These are phyloP conservation scores for Groenewaldozyma sp. DNA, from an alignment of 1,139 yeast species.

Conservation along the genomic window DNA sequence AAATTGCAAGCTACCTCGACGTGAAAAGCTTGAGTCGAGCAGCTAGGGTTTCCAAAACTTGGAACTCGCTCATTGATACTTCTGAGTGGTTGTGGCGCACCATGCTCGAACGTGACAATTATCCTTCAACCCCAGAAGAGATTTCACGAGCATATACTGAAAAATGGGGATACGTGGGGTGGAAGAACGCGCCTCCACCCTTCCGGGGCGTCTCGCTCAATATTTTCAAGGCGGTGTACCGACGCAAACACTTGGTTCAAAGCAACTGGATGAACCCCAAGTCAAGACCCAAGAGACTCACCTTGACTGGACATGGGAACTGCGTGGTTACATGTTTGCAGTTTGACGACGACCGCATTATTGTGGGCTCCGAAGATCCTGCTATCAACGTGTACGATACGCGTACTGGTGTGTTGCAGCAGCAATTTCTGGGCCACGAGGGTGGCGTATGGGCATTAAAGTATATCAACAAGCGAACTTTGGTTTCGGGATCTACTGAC, in stretches of 20 bases:
- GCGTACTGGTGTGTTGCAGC: slow-evolving; percentile 49
- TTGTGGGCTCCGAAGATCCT: slow-evolving; percentile 88
- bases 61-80: slow-evolving; percentile 58
- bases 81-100: slow-evolving; percentile 38
- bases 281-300: slow-evolving; percentile 58
- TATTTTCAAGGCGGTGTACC: slow-evolving; percentile 49
- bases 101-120: slow-evolving; percentile 28
- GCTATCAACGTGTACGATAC: slow-evolving; percentile 77
- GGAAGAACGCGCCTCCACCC: slow-evolving; percentile 18
- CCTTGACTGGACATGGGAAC: slow-evolving; percentile 65
- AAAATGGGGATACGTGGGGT: slow-evolving; percentile 29
- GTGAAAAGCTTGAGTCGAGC: slow-evolving; percentile 52
- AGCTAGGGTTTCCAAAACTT: slow-evolving; percentile 55
- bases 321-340: slow-evolving; percentile 91
- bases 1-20: slow-evolving; percentile 61
- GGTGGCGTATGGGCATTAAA: slow-evolving; percentile 99
- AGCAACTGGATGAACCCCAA: slow-evolving; percentile 77
- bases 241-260: slow-evolving; percentile 55
- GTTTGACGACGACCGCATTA: slow-evolving; percentile 82
- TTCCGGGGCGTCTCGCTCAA: slow-evolving; percentile 16
- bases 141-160: slow-evolving; percentile 24
- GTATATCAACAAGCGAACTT: slow-evolving; percentile 56
- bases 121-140: slow-evolving; percentile 20
- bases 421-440: slow-evolving; percentile 66
- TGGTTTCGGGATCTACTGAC: slow-evolving; percentile 89